Conservation (phyloP, 2,329 filamentous ascomycete genomes). For the Xylariomycetidae sp. region DNA sequence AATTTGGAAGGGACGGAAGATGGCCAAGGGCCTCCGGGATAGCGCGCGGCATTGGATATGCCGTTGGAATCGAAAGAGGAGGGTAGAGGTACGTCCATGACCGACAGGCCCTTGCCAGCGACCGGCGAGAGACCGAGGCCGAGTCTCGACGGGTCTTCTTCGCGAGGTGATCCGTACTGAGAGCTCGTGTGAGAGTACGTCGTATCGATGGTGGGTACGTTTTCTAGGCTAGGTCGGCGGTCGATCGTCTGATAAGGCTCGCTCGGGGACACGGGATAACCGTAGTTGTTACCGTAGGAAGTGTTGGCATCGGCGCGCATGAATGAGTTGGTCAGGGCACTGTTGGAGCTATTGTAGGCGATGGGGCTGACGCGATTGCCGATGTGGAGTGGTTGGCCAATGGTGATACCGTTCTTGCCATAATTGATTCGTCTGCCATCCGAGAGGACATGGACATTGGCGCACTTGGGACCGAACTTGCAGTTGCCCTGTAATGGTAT, state of each 20-base stretch:
- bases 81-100: slow-evolving; percentile 86
- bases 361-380: slow-evolving; percentile 62
- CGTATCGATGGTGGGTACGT: slow-evolving; percentile 56
- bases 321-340: slow-evolving; percentile 69
- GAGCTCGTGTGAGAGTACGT: slow-evolving; percentile 53
- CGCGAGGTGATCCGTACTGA: slow-evolving; percentile 77
- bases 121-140: slow-evolving; percentile 77
- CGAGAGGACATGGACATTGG: slow-evolving; percentile 90
- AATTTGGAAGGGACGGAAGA: slow-evolving; percentile 92
- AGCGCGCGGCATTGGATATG: slow-evolving; percentile 84
- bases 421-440: slow-evolving; percentile 90
- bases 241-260: slow-evolving; percentile 38
- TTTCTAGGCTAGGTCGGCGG: slow-evolving; percentile 50
- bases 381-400: slow-evolving; percentile 55
- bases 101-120: slow-evolving; percentile 70
- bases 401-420: slow-evolving; percentile 63
- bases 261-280: slow-evolving; percentile 38
- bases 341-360: slow-evolving; percentile 57
- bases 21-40: slow-evolving; percentile 73
- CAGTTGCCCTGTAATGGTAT: slow-evolving; percentile 89
- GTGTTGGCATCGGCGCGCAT: slow-evolving; percentile 54
- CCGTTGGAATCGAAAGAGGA: slow-evolving; percentile 96
- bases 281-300: slow-evolving; percentile 40
- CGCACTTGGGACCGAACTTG: slow-evolving; percentile 98
- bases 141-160: slow-evolving; percentile 52